Percentiles rank a stretch among this genome's conserved stretches.
phyloP scores from a whole-genome alignment of 139 green algal species.

The Astrephomene gubernaculifera region DNA sequence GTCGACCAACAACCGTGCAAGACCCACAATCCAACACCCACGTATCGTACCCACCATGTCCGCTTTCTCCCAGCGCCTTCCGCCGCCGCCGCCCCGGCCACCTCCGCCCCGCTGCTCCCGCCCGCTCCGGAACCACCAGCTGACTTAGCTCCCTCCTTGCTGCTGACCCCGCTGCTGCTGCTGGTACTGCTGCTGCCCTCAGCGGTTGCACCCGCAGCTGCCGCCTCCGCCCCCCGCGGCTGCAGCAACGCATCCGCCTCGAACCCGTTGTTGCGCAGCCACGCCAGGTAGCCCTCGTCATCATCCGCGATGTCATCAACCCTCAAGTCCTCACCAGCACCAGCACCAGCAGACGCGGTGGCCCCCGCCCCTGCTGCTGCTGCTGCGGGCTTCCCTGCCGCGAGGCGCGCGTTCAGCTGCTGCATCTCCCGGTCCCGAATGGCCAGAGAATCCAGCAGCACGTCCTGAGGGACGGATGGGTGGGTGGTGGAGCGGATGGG shows the following conservation, averaged over 20 bases:
- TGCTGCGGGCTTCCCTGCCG: neutral
- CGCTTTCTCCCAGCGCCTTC: no score
- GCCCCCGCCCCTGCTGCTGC: neutral
- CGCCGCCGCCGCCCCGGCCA: no score
- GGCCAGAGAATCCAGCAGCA: neutral
- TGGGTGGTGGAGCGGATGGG: no score
- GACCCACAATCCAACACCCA: no score
- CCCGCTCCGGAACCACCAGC: no score
- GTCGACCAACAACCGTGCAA: no score
- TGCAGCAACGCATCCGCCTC: constrained; percentile 22
- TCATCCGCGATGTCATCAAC: constrained; percentile 5
- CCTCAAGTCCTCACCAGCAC: no score
- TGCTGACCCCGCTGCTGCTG: neutral
- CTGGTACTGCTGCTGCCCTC: neutral
- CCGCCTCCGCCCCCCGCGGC: neutral
- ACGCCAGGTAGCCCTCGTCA: constrained; percentile 16
- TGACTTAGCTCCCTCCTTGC: no score
- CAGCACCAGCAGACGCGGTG: neutral
- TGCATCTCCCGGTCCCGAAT: constrained; percentile 17
- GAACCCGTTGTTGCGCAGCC: neutral
- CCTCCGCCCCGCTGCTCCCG: no score
- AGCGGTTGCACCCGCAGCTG: neutral
- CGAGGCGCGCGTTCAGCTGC: constrained; percentile 5
- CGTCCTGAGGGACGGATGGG: constrained; percentile 19
- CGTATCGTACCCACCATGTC: no score